Evolutionary conservation across 2,329 filamentous ascomycete genomes (phyloP).

Genomic region (Apiospora hydei): DNA sequence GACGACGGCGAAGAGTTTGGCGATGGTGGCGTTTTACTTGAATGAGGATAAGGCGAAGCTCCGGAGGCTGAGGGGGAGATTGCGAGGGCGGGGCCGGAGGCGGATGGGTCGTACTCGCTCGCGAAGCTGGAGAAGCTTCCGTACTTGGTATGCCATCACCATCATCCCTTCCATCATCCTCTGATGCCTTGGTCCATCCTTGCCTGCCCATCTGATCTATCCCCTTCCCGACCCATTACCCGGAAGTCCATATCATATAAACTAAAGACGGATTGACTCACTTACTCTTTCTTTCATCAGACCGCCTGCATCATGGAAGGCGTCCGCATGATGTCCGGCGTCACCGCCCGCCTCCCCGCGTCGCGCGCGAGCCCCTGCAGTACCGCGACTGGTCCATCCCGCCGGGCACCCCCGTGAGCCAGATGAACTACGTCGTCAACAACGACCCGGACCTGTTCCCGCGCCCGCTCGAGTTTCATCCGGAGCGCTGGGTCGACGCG

Average conservation of each 20-base stretch:
- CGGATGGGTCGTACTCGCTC: conserved; percentile 19
- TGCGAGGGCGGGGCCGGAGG: conserved; percentile 28
- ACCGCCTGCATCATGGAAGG: conserved; percentile 21
- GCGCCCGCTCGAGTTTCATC: conserved; percentile 19
- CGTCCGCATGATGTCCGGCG: conserved; percentile 35
- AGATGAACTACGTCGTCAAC: conserved; percentile 23
- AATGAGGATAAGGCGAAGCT: conserved; percentile 32
- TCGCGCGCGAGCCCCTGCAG: conserved; percentile 34
- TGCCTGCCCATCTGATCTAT: neutral
- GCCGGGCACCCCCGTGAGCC: conserved; percentile 17
- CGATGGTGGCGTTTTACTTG: conserved; percentile 38
- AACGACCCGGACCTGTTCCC: conserved; percentile 21
- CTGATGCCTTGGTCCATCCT: neutral
- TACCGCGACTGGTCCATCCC: conserved; percentile 22
- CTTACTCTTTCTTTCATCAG: neutral
- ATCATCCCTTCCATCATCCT: neutral
- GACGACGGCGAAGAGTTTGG: conserved; percentile 37
- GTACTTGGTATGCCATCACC: conserved; percentile 16
- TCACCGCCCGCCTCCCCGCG: conserved; percentile 41
- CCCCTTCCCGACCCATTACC: no score
- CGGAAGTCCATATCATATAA: neutral
- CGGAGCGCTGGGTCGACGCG: conserved; percentile 25
- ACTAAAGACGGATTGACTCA: neutral
- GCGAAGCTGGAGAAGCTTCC: conserved; percentile 37
- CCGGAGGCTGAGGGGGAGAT: conserved; percentile 34